These are phyloP conservation scores for Saccharomyces paradoxus DNA, from an alignment of 805 yeast genomes.

Conservation along the genomic window DNA sequence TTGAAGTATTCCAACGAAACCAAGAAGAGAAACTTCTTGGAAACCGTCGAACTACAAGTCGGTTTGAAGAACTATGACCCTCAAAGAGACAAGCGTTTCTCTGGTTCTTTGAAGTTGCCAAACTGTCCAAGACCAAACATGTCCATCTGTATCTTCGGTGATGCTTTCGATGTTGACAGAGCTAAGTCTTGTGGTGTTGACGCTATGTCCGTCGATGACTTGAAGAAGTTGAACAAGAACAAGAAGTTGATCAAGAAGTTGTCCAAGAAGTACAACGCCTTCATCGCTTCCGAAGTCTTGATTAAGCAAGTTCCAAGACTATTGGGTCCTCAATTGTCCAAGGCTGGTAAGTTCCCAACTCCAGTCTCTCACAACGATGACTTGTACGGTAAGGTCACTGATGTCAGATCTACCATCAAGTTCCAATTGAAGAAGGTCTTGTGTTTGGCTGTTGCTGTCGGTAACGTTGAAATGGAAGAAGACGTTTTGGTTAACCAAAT, in stretches of 20 bases:
- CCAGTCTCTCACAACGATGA: slow-evolving; percentile 99
- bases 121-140: slow-evolving; percentile 99
- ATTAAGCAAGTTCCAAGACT: slow-evolving; percentile 99
- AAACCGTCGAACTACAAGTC: slow-evolving; percentile 98
- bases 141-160: slow-evolving; percentile 99
- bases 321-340: slow-evolving; percentile 99
- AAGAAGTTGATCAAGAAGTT: slow-evolving; percentile 98
- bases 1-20: slow-evolving; percentile 84
- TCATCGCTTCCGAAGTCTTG: slow-evolving; percentile 97
- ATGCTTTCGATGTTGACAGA: slow-evolving; percentile 99
- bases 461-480: slow-evolving; percentile 99
- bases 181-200: slow-evolving; percentile 98
- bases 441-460: slow-evolving; percentile 98
- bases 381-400: slow-evolving; percentile 89
- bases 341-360: slow-evolving; percentile 99
- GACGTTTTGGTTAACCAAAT: slow-evolving; percentile 93
- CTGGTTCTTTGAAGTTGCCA: slow-evolving; percentile 97
- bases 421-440: slow-evolving; percentile 99
- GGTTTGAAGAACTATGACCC: slow-evolving; percentile 99
- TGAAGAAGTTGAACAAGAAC: slow-evolving; percentile 99
- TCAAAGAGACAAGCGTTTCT: slow-evolving; percentile 99
- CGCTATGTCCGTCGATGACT: slow-evolving; percentile 99
- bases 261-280: slow-evolving; percentile 99
- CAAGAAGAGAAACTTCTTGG: slow-evolving; percentile 99
- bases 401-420: slow-evolving; percentile 98